Conservation (phyloP, 2,329 filamentous ascomycete genomes). For the Chrysosporium queenslandicum region DNA sequence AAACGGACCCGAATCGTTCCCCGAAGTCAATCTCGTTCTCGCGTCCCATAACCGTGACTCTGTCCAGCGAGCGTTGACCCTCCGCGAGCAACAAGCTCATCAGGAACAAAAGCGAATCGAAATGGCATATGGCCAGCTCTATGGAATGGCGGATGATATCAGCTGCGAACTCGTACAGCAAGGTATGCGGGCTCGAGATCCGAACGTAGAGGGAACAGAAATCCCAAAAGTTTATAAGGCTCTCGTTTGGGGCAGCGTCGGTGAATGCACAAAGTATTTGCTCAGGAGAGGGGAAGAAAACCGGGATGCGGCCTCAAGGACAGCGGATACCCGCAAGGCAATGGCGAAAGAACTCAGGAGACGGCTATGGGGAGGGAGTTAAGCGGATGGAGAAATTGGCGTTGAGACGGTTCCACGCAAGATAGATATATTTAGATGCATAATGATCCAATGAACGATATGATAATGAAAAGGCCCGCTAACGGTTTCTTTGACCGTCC, state of each 20-base stretch:
- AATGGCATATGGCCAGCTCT: slow-evolving; percentile 46
- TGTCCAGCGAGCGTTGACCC: slow-evolving; percentile 45
- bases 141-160: slow-evolving; percentile 52
- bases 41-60: slow-evolving; percentile 73
- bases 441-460: background rate
- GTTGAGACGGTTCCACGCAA: no score
- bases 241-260: slow-evolving; percentile 46
- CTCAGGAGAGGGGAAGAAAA: slow-evolving; percentile 48
- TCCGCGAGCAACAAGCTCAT: slow-evolving; percentile 39
- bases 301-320: slow-evolving; percentile 45
- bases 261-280: slow-evolving; percentile 71
- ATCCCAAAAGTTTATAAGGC: slow-evolving; percentile 45
- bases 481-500: background rate
- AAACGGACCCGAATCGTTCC: slow-evolving; percentile 32
- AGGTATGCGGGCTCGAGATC: slow-evolving; percentile 17
- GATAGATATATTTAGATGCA: background rate
- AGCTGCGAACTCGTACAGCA: slow-evolving; percentile 40
- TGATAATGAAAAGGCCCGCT: background rate
- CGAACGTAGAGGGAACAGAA: slow-evolving; percentile 24
- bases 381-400: background rate
- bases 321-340: slow-evolving; percentile 42
- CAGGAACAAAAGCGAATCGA: slow-evolving; percentile 35
- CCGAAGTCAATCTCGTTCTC: slow-evolving; percentile 56
- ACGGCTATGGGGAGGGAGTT: slow-evolving; percentile 18
- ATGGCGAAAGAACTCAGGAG: slow-evolving; percentile 44